Percentiles rank a stretch among this genome's conserved stretches.
Conservation (phyloP, 164 flowering plant species). For the Dillenia turbinata region DNA sequence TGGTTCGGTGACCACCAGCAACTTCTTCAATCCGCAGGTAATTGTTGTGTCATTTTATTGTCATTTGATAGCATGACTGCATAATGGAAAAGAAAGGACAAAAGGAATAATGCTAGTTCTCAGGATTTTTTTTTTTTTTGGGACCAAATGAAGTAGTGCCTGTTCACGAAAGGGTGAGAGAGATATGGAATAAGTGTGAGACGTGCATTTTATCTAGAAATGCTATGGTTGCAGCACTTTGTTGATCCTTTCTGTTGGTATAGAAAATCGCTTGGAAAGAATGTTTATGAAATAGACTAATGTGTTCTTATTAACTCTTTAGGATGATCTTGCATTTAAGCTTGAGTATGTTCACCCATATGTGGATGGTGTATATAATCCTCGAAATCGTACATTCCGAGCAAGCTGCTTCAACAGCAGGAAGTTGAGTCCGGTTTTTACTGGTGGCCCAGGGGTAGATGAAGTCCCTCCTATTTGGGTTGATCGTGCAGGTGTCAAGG, state of each 20-base stretch:
- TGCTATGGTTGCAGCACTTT: too few relatives aligned
- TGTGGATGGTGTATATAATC: conserved; percentile 73
- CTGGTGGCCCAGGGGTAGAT: conserved; percentile 97
- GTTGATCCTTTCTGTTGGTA: too few relatives aligned
- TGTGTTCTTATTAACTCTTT: conserved; percentile 5
- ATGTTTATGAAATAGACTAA: too few relatives aligned
- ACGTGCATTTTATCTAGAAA: too few relatives aligned
- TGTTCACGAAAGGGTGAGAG: too few relatives aligned
- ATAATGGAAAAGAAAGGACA: too few relatives aligned
- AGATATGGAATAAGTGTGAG: too few relatives aligned
- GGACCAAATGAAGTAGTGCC: too few relatives aligned
- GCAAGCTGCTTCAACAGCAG: conserved; percentile 91
- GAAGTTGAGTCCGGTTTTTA: conserved; percentile 96
- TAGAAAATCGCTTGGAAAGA: too few relatives aligned
- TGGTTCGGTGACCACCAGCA: conserved; percentile 94
- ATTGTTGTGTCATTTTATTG: background rate
- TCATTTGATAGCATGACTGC: too few relatives aligned
- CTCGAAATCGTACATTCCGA: conserved; percentile 82
- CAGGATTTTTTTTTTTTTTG: too few relatives aligned
- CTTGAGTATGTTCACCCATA: conserved; percentile 98
- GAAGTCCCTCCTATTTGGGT: conserved; percentile 99
- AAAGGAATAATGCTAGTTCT: too few relatives aligned
- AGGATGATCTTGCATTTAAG: conserved; percentile 99
- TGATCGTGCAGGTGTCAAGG: conserved; percentile 89
- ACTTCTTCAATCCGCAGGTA: conserved; percentile 96